Conservation (phyloP, 2,329 filamentous ascomycete species). For the Cadophora malorum region DNA sequence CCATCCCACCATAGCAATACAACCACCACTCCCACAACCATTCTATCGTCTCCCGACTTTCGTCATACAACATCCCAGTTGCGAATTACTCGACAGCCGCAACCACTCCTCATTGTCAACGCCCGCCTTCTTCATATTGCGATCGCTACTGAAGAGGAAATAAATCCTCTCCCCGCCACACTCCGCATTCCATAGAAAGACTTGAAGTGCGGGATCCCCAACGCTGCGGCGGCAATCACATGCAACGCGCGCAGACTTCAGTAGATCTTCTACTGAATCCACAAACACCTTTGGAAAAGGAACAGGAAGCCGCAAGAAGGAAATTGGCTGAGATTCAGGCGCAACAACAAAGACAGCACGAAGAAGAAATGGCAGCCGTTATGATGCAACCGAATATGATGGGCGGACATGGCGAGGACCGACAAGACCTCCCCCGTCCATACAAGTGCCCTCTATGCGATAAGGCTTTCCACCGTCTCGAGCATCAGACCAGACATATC, state of each 20-base stretch:
- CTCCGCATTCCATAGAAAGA: conserved; percentile 3
- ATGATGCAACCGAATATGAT: conserved; percentile 44
- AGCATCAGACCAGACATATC: conserved; percentile 69
- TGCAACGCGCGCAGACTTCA: conserved; percentile 76
- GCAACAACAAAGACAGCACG: conserved; percentile 45
- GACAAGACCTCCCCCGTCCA: conserved; percentile 81
- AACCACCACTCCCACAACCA: conserved; percentile 3
- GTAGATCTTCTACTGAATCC: conserved; percentile 80
- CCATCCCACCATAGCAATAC: conserved; percentile 26
- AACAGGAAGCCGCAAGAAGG: conserved; percentile 42
- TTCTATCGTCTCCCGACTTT: neutral
- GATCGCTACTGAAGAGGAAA: neutral
- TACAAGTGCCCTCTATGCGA: conserved; percentile 99
- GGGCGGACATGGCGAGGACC: conserved; percentile 48
- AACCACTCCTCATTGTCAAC: neutral
- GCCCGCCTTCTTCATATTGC: neutral
- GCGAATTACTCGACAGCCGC: neutral
- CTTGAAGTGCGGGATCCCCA: conserved; percentile 27
- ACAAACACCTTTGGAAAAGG: conserved; percentile 49
- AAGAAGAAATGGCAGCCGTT: conserved; percentile 58
- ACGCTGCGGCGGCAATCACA: conserved; percentile 61
- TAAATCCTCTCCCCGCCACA: conserved; percentile 2
- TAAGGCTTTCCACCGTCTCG: conserved; percentile 90
- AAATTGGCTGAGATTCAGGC: conserved; percentile 43
- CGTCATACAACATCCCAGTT: neutral